phyloP scores from a whole-genome alignment of 768 basidiomycete genomes.

The Ramaria sp. region DNA sequence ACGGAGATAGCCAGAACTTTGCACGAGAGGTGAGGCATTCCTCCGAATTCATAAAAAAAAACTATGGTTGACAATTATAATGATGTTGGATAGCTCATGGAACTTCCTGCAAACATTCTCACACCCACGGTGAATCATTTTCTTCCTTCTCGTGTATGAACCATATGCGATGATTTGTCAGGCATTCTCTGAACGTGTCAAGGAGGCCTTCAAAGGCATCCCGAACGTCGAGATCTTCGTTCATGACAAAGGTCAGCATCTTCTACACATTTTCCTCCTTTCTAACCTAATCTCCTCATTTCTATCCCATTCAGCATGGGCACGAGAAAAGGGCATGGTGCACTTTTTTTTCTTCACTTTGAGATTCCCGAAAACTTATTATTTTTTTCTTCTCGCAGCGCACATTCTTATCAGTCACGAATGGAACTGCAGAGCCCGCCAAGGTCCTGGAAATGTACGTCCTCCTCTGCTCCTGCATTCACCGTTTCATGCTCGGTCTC shows the following conservation, averaged over 20 bases:
- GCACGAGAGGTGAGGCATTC: slow-evolving; percentile 51
- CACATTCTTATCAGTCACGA: slow-evolving; percentile 80
- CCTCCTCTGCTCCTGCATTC: not conserved
- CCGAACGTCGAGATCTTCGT: slow-evolving; percentile 59
- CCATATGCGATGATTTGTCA: slow-evolving; percentile 17
- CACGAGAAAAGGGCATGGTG: slow-evolving; percentile 76
- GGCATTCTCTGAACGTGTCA: slow-evolving; percentile 61
- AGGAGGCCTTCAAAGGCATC: slow-evolving; percentile 53
- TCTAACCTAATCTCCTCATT: slow-evolving; percentile 2
- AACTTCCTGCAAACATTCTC: slow-evolving; percentile 77
- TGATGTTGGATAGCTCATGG: slow-evolving; percentile 47
- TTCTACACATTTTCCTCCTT: not conserved
- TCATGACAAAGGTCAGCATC: slow-evolving; percentile 56
- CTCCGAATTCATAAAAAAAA: not conserved
- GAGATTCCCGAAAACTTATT: too few relatives aligned
- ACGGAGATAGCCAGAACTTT: slow-evolving; percentile 70
- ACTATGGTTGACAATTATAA: not conserved
- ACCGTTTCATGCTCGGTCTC: not conserved
- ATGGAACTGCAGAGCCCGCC: slow-evolving; percentile 72
- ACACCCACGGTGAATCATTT: slow-evolving; percentile 55
- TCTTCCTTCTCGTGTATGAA: not conserved
- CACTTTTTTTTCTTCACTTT: not conserved
- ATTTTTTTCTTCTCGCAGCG: slow-evolving; percentile 28
- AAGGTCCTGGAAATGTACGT: slow-evolving; percentile 78
- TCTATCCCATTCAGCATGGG: slow-evolving; percentile 49